A percentile compares a stretch with the other conserved stretches of the same genome.
These are phyloP conservation scores for Alnus rubra DNA, from an alignment of 306 rosid species.

Conservation along the genomic window DNA sequence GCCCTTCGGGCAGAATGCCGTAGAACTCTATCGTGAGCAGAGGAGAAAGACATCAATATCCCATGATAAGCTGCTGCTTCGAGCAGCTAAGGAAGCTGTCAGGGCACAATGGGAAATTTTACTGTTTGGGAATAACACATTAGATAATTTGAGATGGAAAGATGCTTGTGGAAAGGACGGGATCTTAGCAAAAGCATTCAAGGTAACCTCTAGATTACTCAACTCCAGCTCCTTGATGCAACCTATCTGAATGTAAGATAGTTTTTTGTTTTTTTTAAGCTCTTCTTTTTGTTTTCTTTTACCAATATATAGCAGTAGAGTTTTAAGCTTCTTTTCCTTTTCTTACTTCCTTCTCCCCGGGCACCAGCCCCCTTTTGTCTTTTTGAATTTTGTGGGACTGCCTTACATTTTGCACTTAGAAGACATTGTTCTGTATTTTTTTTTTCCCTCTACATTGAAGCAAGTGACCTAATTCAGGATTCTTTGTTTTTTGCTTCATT, in stretches of 20 bases:
- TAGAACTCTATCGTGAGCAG: conserved; percentile 53
- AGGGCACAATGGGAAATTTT: conserved; percentile 67
- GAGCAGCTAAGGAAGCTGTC: conserved; percentile 81
- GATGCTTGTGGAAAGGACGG: conserved; percentile 52
- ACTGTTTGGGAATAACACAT: conserved; percentile 40
- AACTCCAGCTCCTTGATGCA: conserved; percentile 7
- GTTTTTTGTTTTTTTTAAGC: not conserved
- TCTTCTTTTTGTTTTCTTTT: not conserved
- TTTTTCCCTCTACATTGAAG: not conserved
- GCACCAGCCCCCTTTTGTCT: too few relatives aligned
- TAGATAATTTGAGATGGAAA: conserved; percentile 48
- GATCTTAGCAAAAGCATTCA: conserved; percentile 53
- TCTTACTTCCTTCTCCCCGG: not conserved
- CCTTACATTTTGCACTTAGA: not conserved
- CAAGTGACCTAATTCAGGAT: not conserved
- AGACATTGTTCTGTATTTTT: not conserved
- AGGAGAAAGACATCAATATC: conserved; percentile 71
- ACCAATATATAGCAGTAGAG: not conserved
- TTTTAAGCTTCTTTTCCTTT: not conserved
- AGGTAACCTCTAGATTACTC: conserved; percentile 42
- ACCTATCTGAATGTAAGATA: not conserved
- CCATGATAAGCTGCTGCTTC: conserved; percentile 72
- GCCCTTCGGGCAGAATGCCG: conserved; percentile 67
- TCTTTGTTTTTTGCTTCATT: conserved; percentile 15
- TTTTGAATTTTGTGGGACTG: too few relatives aligned